These are phyloP conservation scores for Leccinum pachyderme DNA, from an alignment of 1,284 basidiomycete genomes.

Conservation along the genomic window DNA sequence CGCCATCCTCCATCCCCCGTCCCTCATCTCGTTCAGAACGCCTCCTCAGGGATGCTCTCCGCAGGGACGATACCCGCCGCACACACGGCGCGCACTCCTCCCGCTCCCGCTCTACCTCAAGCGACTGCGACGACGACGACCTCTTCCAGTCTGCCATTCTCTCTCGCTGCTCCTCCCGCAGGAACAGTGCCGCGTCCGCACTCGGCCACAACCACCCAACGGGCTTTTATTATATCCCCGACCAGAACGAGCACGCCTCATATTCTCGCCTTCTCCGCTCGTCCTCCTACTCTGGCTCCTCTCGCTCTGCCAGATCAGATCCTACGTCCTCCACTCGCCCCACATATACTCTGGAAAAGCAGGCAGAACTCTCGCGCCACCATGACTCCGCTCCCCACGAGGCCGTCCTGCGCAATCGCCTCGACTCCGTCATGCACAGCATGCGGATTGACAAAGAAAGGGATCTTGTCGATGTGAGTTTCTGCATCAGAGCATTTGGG, in stretches of 20 bases:
- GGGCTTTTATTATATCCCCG: conserved; percentile 25
- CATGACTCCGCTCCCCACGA: conserved; percentile 48
- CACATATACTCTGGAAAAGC: conserved; percentile 20
- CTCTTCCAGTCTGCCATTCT: conserved; percentile 31
- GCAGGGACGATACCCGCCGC: conserved; percentile 43
- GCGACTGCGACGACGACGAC: conserved; percentile 31
- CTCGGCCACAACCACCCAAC: conserved; percentile 11
- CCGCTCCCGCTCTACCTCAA: conserved; percentile 27
- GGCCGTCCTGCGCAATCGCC: conserved; percentile 49
- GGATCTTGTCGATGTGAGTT: conserved; percentile 27
- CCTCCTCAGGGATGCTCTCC: conserved; percentile 56
- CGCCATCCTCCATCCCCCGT: conserved; percentile 16
- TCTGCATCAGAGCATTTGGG: not conserved
- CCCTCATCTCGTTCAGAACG: conserved; percentile 47
- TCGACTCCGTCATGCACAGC: conserved; percentile 51
- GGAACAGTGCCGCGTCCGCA: conserved; percentile 20
- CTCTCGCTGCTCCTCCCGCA: conserved; percentile 15
- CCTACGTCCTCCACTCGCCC: conserved; percentile 13
- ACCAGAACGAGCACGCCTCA: conserved; percentile 27
- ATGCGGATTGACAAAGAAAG: conserved; percentile 27
- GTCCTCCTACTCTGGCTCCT: conserved; percentile 31
- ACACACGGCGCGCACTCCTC: conserved; percentile 15
- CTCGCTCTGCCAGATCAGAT: conserved; percentile 23
- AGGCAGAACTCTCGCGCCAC: conserved; percentile 18
- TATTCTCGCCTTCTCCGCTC: conserved; percentile 32